A percentile compares a stretch with the other conserved stretches of the same genome.
These are phyloP conservation scores for Globisporangium apiculatum DNA, from an alignment of 352 stramenopile species.

Conservation along the genomic window DNA sequence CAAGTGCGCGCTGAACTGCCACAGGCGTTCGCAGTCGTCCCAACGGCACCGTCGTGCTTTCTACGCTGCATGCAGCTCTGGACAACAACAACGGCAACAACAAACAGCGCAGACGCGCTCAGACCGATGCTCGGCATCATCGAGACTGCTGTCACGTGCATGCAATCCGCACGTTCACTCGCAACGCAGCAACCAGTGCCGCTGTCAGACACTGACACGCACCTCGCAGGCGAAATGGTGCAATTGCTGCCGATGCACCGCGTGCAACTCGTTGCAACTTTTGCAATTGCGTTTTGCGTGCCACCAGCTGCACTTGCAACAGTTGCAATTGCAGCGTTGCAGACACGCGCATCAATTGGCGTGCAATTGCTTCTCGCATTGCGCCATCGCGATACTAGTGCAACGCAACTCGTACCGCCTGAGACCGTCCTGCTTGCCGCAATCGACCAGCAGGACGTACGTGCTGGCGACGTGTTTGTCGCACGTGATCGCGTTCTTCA, in stretches of 20 bases:
- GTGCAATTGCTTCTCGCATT: conserved; percentile 42
- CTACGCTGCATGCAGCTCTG: conserved; percentile 30
- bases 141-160: conserved; percentile 14
- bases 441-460: conserved; percentile 47
- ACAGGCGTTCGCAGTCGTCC: conserved; percentile 23
- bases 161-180: conserved; percentile 1
- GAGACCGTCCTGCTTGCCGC: conserved; percentile 29
- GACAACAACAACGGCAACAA: background rate
- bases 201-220: conserved; percentile 23
- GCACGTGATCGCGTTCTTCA: conserved; percentile 27
- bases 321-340: conserved; percentile 26
- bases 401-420: conserved; percentile 34
- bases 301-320: conserved; percentile 14
- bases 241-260: conserved; percentile 23
- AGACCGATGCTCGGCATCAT: conserved; percentile 8
- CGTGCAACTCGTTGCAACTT: conserved; percentile 30
- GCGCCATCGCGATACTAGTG: conserved; percentile 2
- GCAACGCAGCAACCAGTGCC: conserved; percentile 8
- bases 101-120: background rate
- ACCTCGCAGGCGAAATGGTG: conserved; percentile 38
- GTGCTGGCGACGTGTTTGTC: conserved; percentile 50
- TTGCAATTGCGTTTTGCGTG: conserved; percentile 36
- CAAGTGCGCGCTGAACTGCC: conserved; percentile 24
- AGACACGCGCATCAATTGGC: conserved; percentile 21
- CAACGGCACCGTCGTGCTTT: conserved; percentile 26